Evolutionary conservation across 23 red algal genomes (phyloP), one percentile per base, ranked within the genome.

Genomic region (Gracilaria gracilis): DNA sequence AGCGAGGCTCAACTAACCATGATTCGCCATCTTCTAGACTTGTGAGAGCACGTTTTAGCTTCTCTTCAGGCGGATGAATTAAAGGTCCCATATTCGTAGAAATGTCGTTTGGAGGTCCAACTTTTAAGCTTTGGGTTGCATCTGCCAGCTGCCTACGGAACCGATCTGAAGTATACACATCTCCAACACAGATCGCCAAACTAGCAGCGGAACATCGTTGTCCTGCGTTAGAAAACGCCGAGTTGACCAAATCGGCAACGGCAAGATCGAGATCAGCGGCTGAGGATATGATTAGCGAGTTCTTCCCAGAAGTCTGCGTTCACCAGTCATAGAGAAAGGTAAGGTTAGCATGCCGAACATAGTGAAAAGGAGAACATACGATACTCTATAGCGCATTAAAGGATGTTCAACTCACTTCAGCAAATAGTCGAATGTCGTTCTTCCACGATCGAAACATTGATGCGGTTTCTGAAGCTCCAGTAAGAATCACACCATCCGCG

Each of bases 181-280:
- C 76, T 19, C 88, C 88, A 32, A 91, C 66, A 65, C 75, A 83
- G 25, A 91, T 91, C 6, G 76, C 75, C 9, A 91, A 75, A 39
- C 88, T 91, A 12, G 53, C 61, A 35, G 88, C 88, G 40, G 76
- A 82, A 55, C 88, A 91, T 20, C 78, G 80, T 54, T 91, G 88
- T 73, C 88, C 88, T 24, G 57, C 59, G 59, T 91, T 64, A 28
- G 76, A 81, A 59, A 91, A 91, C 4, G 88, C 88, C 13, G 88
- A 91, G 5, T 91, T 58, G 32, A 83, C 88, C 14, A 91, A 34
- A 33, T 91, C 88, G 17, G 88, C 55, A 16, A 91, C 88, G 12
- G 88, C 88, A 16, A 91, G 88, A 72, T 91, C 88, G 14, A 91
- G 37, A 36, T 91, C 88, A 35, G 88, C 88, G 21, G 88, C 59